Evolutionary conservation across 2,329 filamentous ascomycete genomes (phyloP), one percentile per base, ranked within the genome.

Genomic region (Emmonsiellopsis sp.): DNA sequence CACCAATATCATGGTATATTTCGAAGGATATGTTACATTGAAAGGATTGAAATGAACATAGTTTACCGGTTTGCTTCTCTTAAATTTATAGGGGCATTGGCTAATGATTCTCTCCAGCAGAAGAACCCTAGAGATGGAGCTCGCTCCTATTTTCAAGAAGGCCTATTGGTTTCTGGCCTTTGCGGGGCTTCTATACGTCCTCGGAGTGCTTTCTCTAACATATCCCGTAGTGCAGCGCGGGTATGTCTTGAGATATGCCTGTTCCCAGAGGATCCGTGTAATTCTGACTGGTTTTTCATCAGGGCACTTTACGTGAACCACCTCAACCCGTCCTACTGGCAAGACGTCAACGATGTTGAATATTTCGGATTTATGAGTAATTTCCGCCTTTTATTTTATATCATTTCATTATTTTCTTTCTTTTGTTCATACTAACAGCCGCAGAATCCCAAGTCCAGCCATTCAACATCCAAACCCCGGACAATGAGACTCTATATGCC

Each of bases 271-370:
- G 11, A 40, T n/a, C 11, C 15, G 26, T 40, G 9, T 30, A 9
- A 52, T 5, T 15, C 43, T 11, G 10, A 41, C 44, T 44, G 10
- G 31, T 16, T 30, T 26, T 38, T 44, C 40, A 38, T 49, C 61
- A 94, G 90, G 65, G 84, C 86, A 26, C 69, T 96, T 5, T 98
- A 97, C 67, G 84, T 86, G 31, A 86, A 97, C 70, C 87, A 86
- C 57, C 68, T 95, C 60, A 85, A 89, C 58, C 85, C 84, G 2
- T 76, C 81, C 2, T 82, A 79, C 67, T 90, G 83, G 80, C 77
- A 85, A 59, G 82, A 94, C 65, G 68, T 91, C 43, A 81, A 89
- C 57, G 77, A 83, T 55, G 88, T 90, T 0, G 87, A 95, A 66
- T 79, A 80, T 59, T 95, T 89, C 77, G 91, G 91, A 0, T 96